Conservation (phyloP, 2,329 filamentous ascomycete genomes). For the Fusarium aywerte region DNA sequence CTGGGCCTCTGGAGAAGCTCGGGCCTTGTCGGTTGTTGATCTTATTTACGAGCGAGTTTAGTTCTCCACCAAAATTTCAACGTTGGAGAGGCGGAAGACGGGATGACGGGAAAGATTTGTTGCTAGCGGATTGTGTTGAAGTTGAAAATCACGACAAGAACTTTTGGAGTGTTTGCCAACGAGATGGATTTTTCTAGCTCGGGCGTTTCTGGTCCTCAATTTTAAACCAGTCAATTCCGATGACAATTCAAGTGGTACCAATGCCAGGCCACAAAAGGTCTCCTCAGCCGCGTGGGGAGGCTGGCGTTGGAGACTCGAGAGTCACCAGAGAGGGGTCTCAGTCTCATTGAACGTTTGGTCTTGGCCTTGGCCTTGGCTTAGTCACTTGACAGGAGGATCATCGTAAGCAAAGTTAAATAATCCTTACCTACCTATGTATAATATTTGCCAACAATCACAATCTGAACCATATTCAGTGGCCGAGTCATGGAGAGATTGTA, state of each 20-base stretch:
- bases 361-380: neutral
- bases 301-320: constrained; percentile 14
- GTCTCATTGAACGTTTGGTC: neutral
- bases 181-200: neutral
- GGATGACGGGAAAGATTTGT: neutral
- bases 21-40: constrained; percentile 31
- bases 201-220: neutral
- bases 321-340: neutral
- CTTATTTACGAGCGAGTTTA: constrained; percentile 17
- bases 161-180: neutral
- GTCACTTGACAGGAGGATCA: constrained; percentile 4
- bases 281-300: neutral
- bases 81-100: constrained; percentile 22
- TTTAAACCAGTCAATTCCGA: neutral
- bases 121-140: neutral
- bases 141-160: neutral
- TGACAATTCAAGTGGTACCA: neutral
- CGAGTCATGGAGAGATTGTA: neutral
- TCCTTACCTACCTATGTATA: neutral
- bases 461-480: neutral
- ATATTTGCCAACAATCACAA: neutral
- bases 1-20: constrained; percentile 4
- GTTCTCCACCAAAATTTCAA: constrained; percentile 34
- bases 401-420: neutral
- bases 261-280: neutral